Evolutionary conservation across 1,139 yeast genomes (phyloP), one percentile per base, ranked within the genome.

Genomic region (Chernovozyma sophiae-reginae): DNA sequence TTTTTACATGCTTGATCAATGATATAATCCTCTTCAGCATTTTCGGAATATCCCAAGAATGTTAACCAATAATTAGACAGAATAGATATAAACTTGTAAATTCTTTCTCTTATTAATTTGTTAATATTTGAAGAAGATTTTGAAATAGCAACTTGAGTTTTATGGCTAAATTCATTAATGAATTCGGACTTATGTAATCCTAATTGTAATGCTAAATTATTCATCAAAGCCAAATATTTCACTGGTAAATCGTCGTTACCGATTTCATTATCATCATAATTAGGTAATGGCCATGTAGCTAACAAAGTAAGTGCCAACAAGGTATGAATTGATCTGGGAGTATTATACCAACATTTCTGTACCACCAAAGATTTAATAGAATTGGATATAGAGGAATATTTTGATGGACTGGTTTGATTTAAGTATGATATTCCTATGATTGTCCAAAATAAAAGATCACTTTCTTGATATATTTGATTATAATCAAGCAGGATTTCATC

Each of bases 281-380:
- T 44, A 5, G 74, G 74, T 27, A 69, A 54, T n/a, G 74, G 72
- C 76, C 76, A 70, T 3, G 74, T 68, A 7, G 75, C 69, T 38
- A 70, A 58, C 20, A 70, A 59, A 31, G 69, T 53, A 33, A 70
- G 56, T 3, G 74, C 59, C 6, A 66, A 56, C 23, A 70, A 50
- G 7, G 68, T 62, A 43, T 65, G 68, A 14, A 69, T 62, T 18
- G 72, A 65, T 43, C 75, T 57, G 10, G 76, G 76, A 18, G 75
- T 70, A 33, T 61, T 56, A 37, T 65, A 53, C 76, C 75, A 70
- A 49, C 74, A 68, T 39, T 58, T 62, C 34, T 59, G 60, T 31
- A 68, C 74, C 30, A 69, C 73, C 45, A 68, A 55, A 16, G 59
- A 47, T 40, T 66, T 67, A 27, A 69, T 53, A 39, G 68, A 73